Conservation (phyloP, 805 yeast species). For the Saccharomycopsis olivae region DNA sequence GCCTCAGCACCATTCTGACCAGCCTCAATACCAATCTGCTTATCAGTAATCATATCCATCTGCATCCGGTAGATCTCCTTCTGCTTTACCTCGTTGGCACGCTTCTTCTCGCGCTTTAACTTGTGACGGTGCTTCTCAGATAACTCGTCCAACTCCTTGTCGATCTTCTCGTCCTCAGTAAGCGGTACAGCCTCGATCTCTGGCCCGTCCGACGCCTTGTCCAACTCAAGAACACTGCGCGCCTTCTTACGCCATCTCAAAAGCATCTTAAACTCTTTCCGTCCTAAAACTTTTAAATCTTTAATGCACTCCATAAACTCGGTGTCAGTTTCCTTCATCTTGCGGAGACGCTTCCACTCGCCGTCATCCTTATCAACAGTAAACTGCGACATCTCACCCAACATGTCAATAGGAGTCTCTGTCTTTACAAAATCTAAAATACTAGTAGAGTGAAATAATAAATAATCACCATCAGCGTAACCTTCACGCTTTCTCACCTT, state of each 20-base stretch:
- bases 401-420: conserved; percentile 72
- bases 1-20: conserved; percentile 70
- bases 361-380: conserved; percentile 39
- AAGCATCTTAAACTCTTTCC: conserved; percentile 79
- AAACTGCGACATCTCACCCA: conserved; percentile 66
- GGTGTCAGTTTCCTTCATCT: conserved; percentile 63
- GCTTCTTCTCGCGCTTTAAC: conserved; percentile 72
- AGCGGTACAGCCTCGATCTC: conserved; percentile 38
- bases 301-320: conserved; percentile 78
- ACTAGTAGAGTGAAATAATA: conserved; percentile 57
- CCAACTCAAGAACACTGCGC: conserved; percentile 63
- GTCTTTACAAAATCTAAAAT: conserved; percentile 72
- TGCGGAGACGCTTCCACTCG: conserved; percentile 58
- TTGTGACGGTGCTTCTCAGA: conserved; percentile 60
- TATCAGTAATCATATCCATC: conserved; percentile 90
- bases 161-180: conserved; percentile 84
- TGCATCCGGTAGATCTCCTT: conserved; percentile 87
- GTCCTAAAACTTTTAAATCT: conserved; percentile 90
- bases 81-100: conserved; percentile 71
- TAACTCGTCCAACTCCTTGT: conserved; percentile 68
- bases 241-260: conserved; percentile 85
- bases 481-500: conserved; percentile 89
- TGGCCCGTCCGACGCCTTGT: conserved; percentile 45
- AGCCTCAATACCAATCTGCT: conserved; percentile 89
- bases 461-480: conserved; percentile 88